Evolutionary conservation across 768 basidiomycete species (phyloP).

Genomic region (Suillus lakei): DNA sequence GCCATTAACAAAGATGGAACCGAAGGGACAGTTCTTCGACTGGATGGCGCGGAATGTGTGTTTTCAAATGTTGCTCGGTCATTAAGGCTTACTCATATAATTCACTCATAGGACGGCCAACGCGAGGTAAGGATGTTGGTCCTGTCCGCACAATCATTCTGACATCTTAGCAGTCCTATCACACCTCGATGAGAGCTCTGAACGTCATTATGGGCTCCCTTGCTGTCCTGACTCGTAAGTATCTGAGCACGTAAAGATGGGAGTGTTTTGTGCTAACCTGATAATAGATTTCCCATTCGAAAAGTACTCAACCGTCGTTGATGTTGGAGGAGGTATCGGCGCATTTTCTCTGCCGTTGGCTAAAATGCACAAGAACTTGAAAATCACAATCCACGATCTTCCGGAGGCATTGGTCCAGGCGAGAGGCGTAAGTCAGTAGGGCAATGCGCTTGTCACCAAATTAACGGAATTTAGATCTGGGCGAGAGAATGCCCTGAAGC

Average conservation of each 20-base stretch:
- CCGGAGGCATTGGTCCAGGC: slow-evolving; percentile 28
- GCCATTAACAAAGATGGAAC: slow-evolving; percentile 22
- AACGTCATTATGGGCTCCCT: slow-evolving; percentile 28
- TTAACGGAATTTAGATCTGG: slow-evolving; percentile 26
- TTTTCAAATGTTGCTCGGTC: neutral
- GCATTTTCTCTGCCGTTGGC: slow-evolving; percentile 34
- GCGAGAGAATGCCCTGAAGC: slow-evolving; percentile 27
- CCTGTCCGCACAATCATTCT: neutral
- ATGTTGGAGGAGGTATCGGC: slow-evolving; percentile 42
- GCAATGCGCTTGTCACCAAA: neutral
- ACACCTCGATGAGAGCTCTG: slow-evolving; percentile 29
- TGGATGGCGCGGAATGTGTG: slow-evolving; percentile 28
- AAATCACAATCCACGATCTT: slow-evolving; percentile 38
- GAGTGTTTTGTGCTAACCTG: neutral
- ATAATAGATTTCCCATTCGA: slow-evolving; percentile 37
- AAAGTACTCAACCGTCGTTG: slow-evolving; percentile 34
- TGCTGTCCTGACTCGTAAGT: slow-evolving; percentile 27
- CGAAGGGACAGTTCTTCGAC: slow-evolving; percentile 28
- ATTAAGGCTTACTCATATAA: neutral
- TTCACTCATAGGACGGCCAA: slow-evolving; percentile 17
- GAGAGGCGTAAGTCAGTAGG: slow-evolving; percentile 12
- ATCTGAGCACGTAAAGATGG: neutral
- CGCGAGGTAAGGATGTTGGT: slow-evolving; percentile 22
- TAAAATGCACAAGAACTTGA: slow-evolving; percentile 32
- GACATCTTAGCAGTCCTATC: slow-evolving; percentile 20